Percentiles rank a stretch among this genome's conserved stretches.
phyloP scores from a whole-genome alignment of 495 filamentous ascomycete species.

The Annulohypoxylon bovei region DNA sequence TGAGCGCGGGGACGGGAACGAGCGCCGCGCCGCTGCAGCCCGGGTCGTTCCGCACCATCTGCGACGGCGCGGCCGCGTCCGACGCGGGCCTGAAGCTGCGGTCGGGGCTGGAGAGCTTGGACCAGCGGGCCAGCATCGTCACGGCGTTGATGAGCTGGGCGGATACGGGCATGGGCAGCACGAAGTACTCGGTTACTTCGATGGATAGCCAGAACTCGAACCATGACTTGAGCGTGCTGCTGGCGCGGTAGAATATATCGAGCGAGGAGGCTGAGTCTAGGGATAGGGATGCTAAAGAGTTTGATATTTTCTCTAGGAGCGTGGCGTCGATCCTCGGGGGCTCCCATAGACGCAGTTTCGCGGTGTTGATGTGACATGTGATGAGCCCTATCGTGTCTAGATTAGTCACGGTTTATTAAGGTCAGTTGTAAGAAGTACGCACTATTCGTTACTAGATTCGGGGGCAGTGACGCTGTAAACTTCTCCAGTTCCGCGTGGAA shows the following conservation, averaged over 20 bases:
- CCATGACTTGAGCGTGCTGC: slow-evolving; percentile 49
- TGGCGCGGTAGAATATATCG: slow-evolving; percentile 48
- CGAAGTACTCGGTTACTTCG: slow-evolving; percentile 50
- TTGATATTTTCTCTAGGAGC: slow-evolving; percentile 44
- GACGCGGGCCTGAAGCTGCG: background rate
- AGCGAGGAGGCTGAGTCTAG: slow-evolving; percentile 42
- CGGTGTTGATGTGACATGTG: slow-evolving; percentile 40
- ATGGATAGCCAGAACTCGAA: slow-evolving; percentile 54
- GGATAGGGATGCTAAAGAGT: slow-evolving; percentile 47
- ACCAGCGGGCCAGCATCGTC: slow-evolving; percentile 52
- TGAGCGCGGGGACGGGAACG: background rate
- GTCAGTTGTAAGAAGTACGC: background rate
- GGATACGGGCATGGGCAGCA: slow-evolving; percentile 48
- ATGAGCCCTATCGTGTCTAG: slow-evolving; percentile 28
- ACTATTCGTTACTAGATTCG: slow-evolving; percentile 39
- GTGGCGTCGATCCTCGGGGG: slow-evolving; percentile 42
- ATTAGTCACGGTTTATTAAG: background rate
- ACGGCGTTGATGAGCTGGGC: slow-evolving; percentile 54
- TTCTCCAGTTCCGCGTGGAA: slow-evolving; percentile 49
- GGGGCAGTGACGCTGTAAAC: slow-evolving; percentile 38
- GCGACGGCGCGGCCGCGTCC: background rate
- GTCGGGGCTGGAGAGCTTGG: slow-evolving; percentile 39
- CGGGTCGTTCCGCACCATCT: slow-evolving; percentile 20
- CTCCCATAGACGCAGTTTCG: slow-evolving; percentile 42
- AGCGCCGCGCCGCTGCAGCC: slow-evolving; percentile 14